Conservation (phyloP, 1,139 yeast genomes). For the Diutina catenulata region DNA sequence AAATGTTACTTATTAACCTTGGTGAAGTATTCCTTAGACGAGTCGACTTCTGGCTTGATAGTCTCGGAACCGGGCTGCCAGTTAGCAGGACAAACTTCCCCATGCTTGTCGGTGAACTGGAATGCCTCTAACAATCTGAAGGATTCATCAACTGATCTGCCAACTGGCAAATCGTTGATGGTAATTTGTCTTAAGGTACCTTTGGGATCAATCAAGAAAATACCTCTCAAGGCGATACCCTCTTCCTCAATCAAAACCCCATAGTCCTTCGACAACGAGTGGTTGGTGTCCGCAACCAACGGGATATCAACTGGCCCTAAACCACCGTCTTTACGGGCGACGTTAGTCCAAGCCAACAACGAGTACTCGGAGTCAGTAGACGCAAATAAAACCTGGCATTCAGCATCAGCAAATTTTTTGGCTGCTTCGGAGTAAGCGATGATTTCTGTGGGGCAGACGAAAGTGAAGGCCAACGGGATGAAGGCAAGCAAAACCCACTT, state of each 20-base stretch:
- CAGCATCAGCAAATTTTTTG: conserved; percentile 78
- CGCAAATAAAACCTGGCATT: conserved; percentile 83
- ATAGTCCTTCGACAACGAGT: conserved; percentile 85
- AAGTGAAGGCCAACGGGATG: conserved; percentile 98
- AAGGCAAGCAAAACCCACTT: conserved; percentile 95
- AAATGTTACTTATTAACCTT: conserved; percentile 39
- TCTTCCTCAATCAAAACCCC: conserved; percentile 94
- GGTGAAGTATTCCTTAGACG: conserved; percentile 73
- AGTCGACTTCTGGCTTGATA: conserved; percentile 77
- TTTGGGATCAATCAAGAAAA: conserved; percentile 93
- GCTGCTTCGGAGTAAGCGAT: conserved; percentile 96
- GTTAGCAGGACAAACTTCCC: conserved; percentile 99
- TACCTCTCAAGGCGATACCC: conserved; percentile 96
- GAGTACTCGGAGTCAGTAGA: conserved; percentile 98
- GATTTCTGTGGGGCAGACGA: conserved; percentile 98
- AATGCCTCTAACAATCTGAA: conserved; percentile 95
- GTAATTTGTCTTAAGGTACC: conserved; percentile 92
- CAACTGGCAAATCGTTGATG: conserved; percentile 96
- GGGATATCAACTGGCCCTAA: conserved; percentile 92
- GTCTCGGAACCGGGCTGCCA: conserved; percentile 97
- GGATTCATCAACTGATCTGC: conserved; percentile 97
- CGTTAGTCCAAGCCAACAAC: conserved; percentile 95
- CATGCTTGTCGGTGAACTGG: conserved; percentile 97
- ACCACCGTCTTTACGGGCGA: conserved; percentile 95
- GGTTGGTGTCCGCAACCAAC: conserved; percentile 93